These are phyloP conservation scores for Xylaria telfairii DNA, from an alignment of 495 filamentous ascomycete genomes.

Conservation along the genomic window DNA sequence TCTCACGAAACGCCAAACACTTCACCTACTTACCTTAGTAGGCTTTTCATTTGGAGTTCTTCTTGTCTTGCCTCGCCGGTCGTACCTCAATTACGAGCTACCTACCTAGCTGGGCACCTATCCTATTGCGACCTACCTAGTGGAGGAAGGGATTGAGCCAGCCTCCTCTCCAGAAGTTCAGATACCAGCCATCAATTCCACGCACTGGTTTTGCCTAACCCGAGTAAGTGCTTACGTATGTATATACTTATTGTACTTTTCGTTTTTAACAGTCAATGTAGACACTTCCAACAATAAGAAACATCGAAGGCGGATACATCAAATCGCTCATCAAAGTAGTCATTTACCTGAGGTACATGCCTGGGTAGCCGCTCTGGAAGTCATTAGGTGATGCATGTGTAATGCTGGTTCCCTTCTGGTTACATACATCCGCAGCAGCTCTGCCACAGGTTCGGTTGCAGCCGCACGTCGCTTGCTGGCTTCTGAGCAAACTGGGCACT, in stretches of 20 bases:
- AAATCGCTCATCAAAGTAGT: not conserved
- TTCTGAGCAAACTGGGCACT: conserved; percentile 16
- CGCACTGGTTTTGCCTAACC: not conserved
- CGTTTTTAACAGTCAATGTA: not conserved
- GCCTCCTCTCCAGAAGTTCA: not conserved
- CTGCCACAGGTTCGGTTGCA: conserved; percentile 23
- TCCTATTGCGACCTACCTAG: conserved; percentile 3
- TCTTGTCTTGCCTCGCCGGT: conserved; percentile 3
- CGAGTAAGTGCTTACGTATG: not conserved
- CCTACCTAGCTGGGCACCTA: conserved; percentile 9
- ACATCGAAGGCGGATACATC: not conserved
- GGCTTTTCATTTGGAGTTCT: not conserved
- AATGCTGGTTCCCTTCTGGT: conserved; percentile 24
- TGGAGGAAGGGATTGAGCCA: not conserved
- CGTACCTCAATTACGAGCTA: not conserved
- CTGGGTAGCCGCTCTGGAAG: conserved; percentile 1
- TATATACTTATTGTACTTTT: not conserved
- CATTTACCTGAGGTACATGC: conserved; percentile 7
- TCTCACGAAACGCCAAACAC: not conserved
- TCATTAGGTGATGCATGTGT: conserved; percentile 19
- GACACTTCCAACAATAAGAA: not conserved
- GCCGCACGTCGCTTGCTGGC: conserved; percentile 22
- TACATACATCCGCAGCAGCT: conserved; percentile 14
- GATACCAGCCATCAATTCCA: not conserved
- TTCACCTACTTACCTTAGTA: not conserved